These are phyloP conservation scores for Capsella bursapastoris DNA, from an alignment of 345 rosid genomes.

Conservation along the genomic window DNA sequence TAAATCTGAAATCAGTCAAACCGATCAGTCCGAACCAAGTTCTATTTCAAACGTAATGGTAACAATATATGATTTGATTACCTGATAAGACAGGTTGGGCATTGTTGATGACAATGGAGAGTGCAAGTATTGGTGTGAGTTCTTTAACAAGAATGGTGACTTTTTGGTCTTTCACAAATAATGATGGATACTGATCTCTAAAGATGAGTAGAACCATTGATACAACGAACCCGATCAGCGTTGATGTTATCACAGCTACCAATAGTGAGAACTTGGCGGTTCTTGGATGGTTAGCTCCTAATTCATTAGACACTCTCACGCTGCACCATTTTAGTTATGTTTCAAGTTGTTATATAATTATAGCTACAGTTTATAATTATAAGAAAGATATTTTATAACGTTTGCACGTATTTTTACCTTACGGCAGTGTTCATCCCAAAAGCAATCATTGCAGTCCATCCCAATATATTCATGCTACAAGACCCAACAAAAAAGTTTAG, in stretches of 20 bases:
- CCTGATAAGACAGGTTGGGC: slow-evolving; percentile 95
- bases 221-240: slow-evolving; percentile 53
- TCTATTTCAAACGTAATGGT: neutral
- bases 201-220: slow-evolving; percentile 54
- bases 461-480: slow-evolving; percentile 65
- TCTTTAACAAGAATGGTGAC: slow-evolving; percentile 62
- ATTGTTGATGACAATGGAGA: slow-evolving; percentile 68
- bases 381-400: no score
- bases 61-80: slow-evolving; percentile 36
- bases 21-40: neutral
- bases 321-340: slow-evolving; percentile 46
- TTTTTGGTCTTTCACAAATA: slow-evolving; percentile 59
- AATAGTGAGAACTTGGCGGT: slow-evolving; percentile 66
- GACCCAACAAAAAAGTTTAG: no score
- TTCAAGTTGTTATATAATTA: neutral
- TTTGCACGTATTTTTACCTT: slow-evolving; percentile 52
- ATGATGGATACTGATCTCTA: slow-evolving; percentile 56
- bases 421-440: slow-evolving; percentile 84
- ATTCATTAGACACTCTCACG: slow-evolving; percentile 84
- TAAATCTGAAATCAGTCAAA: neutral
- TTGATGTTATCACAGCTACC: slow-evolving; percentile 68
- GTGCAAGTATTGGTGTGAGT: slow-evolving; percentile 73
- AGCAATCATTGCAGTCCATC: slow-evolving; percentile 85
- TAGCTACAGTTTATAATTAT: neutral
- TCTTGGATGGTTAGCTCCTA: slow-evolving; percentile 82